Conservation (phyloP, 202 grass and related monocot species). For the Tripidium arundinaceum region DNA sequence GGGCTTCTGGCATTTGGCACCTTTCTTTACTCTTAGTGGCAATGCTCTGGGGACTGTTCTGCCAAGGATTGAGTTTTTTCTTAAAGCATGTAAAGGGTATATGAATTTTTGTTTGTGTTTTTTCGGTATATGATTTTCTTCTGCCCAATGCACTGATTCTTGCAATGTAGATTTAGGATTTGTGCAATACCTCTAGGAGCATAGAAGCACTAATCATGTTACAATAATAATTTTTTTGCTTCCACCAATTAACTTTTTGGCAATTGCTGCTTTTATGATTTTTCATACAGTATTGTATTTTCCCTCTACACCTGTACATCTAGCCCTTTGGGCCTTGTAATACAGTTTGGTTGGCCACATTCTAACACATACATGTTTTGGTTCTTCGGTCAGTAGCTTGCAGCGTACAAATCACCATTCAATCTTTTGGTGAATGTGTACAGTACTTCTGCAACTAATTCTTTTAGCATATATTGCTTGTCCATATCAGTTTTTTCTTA, state of each 20-base stretch:
- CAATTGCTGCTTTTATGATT: neutral
- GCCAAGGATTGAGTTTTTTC: neutral
- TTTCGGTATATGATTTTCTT: neutral
- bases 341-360: no score
- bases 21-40: neutral
- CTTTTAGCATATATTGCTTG: neutral
- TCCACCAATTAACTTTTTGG: conserved; percentile 11
- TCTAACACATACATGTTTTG: neutral
- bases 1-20: neutral
- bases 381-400: neutral
- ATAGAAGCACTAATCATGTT: neutral
- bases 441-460: neutral
- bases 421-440: conserved; percentile 1
- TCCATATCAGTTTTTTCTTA: neutral
- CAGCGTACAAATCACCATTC: neutral
- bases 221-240: neutral
- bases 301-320: neutral
- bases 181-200: neutral
- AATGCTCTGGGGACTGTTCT: neutral
- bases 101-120: neutral
- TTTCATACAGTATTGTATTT: neutral
- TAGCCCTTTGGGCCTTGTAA: neutral
- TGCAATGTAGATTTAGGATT: neutral
- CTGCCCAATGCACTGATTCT: neutral
- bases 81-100: neutral